Conservation (phyloP, 257 asterid species). For the Vinca minor region DNA sequence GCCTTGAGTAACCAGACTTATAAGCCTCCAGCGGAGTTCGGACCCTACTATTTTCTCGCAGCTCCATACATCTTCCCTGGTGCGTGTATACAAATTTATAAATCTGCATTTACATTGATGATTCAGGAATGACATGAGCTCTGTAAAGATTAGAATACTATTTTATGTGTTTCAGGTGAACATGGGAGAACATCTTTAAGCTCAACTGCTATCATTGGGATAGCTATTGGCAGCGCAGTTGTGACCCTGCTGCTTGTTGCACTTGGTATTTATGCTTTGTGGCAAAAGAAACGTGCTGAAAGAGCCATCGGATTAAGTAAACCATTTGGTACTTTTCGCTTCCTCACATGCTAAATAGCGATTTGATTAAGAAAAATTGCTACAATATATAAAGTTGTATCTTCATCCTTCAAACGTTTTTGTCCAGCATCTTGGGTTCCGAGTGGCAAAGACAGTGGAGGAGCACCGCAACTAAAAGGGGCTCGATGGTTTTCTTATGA, state of each 20-base stretch:
- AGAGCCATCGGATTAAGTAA: slow-evolving; percentile 67
- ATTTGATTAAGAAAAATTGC: not conserved
- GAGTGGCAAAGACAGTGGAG: slow-evolving; percentile 75
- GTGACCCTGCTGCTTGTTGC: slow-evolving; percentile 56
- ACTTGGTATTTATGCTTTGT: slow-evolving; percentile 54
- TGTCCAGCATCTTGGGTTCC: slow-evolving; percentile 80
- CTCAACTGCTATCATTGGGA: slow-evolving; percentile 47
- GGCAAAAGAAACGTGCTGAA: slow-evolving; percentile 79
- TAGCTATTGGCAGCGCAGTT: slow-evolving; percentile 56
- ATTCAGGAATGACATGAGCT: not conserved
- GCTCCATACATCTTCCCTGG: slow-evolving; percentile 63
- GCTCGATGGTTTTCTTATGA: slow-evolving; percentile 92
- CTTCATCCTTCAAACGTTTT: slow-evolving; percentile 15
- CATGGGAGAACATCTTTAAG: slow-evolving; percentile 35
- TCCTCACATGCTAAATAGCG: not conserved
- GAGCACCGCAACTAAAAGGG: slow-evolving; percentile 95
- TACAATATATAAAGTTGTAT: not conserved
- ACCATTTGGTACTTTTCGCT: slow-evolving; percentile 66
- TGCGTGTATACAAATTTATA: slow-evolving; percentile 14
- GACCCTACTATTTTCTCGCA: slow-evolving; percentile 85
- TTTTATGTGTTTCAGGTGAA: slow-evolving; percentile 40
- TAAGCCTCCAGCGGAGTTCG: slow-evolving; percentile 83
- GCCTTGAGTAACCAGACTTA: slow-evolving; percentile 76
- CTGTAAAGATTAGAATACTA: not conserved
- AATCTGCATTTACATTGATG: not conserved